These are phyloP conservation scores for Lepiota subincarnata DNA, from an alignment of 768 basidiomycete genomes.

Conservation along the genomic window DNA sequence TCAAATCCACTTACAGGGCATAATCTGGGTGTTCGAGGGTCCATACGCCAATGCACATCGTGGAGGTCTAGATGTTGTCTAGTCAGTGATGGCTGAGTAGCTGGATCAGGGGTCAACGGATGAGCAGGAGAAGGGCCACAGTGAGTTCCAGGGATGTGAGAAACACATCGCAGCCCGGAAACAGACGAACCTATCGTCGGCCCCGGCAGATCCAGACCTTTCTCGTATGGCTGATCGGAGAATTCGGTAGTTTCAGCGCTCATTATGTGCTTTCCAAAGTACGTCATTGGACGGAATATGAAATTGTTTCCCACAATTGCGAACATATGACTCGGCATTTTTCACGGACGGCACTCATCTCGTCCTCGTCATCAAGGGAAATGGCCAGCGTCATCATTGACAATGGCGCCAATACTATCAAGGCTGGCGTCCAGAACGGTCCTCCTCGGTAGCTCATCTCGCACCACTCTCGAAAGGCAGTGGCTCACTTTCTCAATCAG, in stretches of 20 bases:
- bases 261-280: no score
- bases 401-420: slow-evolving; percentile 84
- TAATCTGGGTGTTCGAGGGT: slow-evolving; percentile 73
- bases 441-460: slow-evolving; percentile 13
- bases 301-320: not conserved
- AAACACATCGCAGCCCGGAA: no score
- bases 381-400: slow-evolving; percentile 65
- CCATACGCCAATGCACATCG: slow-evolving; percentile 81
- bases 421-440: slow-evolving; percentile 53
- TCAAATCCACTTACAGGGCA: slow-evolving; percentile 55
- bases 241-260: no score
- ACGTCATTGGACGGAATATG: no score
- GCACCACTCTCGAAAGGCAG: not conserved
- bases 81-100: no score
- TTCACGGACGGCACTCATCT: slow-evolving; percentile 12
- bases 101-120: no score
- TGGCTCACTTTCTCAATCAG: slow-evolving; percentile 31
- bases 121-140: no score
- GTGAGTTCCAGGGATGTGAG: no score
- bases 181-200: no score
- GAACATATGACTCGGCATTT: not conserved
- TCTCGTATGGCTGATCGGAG: no score
- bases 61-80: slow-evolving; percentile 1
- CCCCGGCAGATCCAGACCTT: no score
- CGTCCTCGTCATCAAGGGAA: not conserved